These are phyloP conservation scores for Geotrichum candidum DNA, from an alignment of 1,139 yeast species.

Conservation along the genomic window DNA sequence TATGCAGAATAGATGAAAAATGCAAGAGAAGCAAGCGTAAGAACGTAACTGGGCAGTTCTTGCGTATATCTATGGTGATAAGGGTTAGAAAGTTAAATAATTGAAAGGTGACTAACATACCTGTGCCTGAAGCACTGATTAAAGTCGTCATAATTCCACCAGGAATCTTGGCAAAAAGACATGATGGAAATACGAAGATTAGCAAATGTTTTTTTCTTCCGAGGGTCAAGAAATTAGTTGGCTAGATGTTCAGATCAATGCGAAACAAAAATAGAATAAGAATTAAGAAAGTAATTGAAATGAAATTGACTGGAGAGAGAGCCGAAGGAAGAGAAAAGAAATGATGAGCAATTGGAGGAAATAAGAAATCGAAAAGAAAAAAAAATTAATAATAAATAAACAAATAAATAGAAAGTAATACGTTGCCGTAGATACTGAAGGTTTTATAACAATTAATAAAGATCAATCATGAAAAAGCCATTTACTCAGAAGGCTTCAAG, in stretches of 20 bases:
- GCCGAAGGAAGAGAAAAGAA: not conserved
- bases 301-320: not conserved
- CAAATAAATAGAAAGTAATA: not conserved
- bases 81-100: not conserved
- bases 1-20: constrained; percentile 5
- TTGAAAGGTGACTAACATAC: constrained; percentile 20
- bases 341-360: not conserved
- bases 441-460: not conserved
- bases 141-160: constrained; percentile 30
- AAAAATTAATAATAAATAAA: not conserved
- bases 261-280: not conserved
- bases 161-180: constrained; percentile 23
- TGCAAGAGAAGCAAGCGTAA: not conserved
- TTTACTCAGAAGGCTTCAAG: not conserved
- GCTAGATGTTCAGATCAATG: not conserved
- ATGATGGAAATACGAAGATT: not conserved
- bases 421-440: not conserved
- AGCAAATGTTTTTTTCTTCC: not conserved
- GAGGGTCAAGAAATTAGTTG: not conserved
- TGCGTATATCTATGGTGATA: not conserved
- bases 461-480: not conserved
- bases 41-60: constrained; percentile 4
- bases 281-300: not conserved
- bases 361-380: not conserved
- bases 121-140: constrained; percentile 27